These are phyloP conservation scores for Massarina eburnea DNA, from an alignment of 2,329 filamentous ascomycete genomes.

Conservation along the genomic window DNA sequence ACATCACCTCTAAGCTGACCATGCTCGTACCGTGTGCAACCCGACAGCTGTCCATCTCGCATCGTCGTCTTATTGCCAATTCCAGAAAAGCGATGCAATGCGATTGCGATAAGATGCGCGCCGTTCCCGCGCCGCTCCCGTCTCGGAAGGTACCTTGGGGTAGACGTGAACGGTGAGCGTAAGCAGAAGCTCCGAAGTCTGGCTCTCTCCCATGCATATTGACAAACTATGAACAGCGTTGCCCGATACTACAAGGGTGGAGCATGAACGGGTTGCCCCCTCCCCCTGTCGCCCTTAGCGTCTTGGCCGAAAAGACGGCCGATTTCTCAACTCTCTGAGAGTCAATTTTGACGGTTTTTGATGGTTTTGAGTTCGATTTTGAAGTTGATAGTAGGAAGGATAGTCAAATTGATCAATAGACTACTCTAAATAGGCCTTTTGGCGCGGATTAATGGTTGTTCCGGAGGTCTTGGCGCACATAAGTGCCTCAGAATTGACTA, in stretches of 20 bases:
- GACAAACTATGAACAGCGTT: too few relatives aligned
- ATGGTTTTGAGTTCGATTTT: too few relatives aligned
- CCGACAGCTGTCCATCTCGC: background rate
- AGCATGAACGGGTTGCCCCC: background rate
- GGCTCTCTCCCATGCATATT: background rate
- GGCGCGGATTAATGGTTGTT: too few relatives aligned
- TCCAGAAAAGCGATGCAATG: background rate
- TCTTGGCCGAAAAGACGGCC: too few relatives aligned
- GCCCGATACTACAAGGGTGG: background rate
- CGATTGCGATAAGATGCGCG: slow-evolving; percentile 7
- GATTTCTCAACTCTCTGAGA: too few relatives aligned
- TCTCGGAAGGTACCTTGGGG: slow-evolving; percentile 3
- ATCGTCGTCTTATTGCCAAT: background rate
- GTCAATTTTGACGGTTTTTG: too few relatives aligned
- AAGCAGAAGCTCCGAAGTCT: background rate
- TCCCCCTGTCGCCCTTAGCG: too few relatives aligned
- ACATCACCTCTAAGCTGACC: background rate
- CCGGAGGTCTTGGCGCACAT: too few relatives aligned
- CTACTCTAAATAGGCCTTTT: too few relatives aligned
- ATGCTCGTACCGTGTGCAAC: background rate
- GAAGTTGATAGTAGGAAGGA: too few relatives aligned
- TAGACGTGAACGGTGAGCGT: background rate
- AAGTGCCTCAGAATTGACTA: too few relatives aligned
- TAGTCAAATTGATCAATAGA: too few relatives aligned
- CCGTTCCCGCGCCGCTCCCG: slow-evolving; percentile 23